Percentiles rank a stretch among this genome's conserved stretches.
Evolutionary conservation across 305 asterid genomes (phyloP).

Genomic region (Rubia tinctorum): DNA sequence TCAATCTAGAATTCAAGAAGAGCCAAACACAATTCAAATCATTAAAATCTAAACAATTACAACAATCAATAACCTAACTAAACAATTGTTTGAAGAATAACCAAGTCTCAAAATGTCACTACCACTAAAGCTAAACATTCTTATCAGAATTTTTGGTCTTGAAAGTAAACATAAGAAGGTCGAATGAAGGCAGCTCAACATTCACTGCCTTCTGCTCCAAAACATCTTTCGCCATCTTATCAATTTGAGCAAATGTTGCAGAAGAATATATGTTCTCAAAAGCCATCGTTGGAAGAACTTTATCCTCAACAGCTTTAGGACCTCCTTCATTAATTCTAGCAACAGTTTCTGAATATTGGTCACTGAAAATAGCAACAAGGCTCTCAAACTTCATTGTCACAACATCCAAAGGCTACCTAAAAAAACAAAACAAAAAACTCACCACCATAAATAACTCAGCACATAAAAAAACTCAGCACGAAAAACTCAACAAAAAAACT

Average conservation of each 20-base stretch:
- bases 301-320: too few relatives aligned
- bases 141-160: background rate
- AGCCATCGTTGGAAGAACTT: background rate
- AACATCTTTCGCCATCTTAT: background rate
- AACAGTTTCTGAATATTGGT: background rate
- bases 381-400: background rate
- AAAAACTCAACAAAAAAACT: too few relatives aligned
- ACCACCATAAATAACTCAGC: background rate
- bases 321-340: background rate
- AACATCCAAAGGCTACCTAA: background rate
- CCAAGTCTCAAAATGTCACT: background rate
- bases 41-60: too few relatives aligned
- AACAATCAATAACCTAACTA: too few relatives aligned
- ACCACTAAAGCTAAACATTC: background rate
- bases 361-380: background rate
- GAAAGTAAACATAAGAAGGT: background rate
- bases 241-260: background rate
- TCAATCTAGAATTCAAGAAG: too few relatives aligned
- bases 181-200: background rate
- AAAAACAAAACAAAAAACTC: background rate
- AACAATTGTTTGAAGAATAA: background rate
- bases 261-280: background rate
- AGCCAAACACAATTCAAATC: too few relatives aligned
- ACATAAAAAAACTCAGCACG: too few relatives aligned
- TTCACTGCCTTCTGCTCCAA: background rate